Evolutionary conservation across 257 asterid species (phyloP), one percentile per base, ranked within the genome.

Genomic region (Salvia hispanica): DNA sequence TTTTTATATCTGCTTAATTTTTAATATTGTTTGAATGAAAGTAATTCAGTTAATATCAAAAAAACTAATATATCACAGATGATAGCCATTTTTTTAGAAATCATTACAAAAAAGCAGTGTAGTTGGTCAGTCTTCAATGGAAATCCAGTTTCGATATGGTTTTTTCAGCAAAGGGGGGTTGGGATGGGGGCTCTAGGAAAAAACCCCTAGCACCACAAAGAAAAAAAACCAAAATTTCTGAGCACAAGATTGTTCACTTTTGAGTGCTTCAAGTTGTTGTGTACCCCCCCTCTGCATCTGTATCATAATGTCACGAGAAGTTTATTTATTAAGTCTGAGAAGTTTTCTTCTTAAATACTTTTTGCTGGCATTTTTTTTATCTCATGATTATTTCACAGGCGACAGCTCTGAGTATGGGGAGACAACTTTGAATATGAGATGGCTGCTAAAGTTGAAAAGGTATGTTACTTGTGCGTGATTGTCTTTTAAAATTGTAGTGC

Each of bases 371-470:
- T 68, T 34, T n/a, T n/a, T n/a, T 25, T 55, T 44, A 51, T 60
- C 50, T 78, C 25, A 79, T 77, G 54, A 46, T 71, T 78, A 56
- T 62, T 74, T 34, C 69, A 47, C 82, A 93, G 98, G 92, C 15
- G 63, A 81, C 89, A 59, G 72, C 84, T 75, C 56, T 93, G 90
- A 88, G 96, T 80, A 90, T 93, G 96, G 99, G n/a, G 99, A 61
- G 90, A 93, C 83, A 83, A 76, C 76, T 80, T 80, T 46, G 92
- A 88, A 72, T 73, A 72, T 72, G 96, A 93, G 79, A 86, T 90
- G 87, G 97, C 97, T 60, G 88, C 92, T 69, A 90, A 90, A 84
- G 96, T 93, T 80, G 96, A 93, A 73, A 85, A 84, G 75, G 98
- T 90, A 80, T 44, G 80, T 70, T 37, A 39, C 64, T 66, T 64